Percentiles rank a stretch among this genome's conserved stretches.
phyloP scores from a whole-genome alignment of 305 asterid species.

The Fraxinus baroniana region DNA sequence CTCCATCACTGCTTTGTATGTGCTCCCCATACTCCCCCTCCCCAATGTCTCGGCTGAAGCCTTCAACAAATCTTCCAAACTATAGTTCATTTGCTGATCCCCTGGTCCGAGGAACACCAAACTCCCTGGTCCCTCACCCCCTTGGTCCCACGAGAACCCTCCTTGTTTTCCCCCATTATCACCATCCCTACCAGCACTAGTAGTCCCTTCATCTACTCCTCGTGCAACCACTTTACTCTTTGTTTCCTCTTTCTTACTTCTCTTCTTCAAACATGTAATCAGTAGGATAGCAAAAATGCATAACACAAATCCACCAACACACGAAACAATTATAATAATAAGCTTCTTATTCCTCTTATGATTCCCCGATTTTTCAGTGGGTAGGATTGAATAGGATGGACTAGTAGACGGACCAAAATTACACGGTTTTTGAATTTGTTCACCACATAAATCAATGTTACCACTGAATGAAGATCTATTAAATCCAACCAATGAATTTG shows the following conservation, averaged over 20 bases:
- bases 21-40: conserved; percentile 87
- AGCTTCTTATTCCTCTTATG: conserved; percentile 36
- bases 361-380: conserved; percentile 17
- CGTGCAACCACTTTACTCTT: conserved; percentile 39
- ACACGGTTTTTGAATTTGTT: conserved; percentile 41
- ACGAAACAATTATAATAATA: conserved; percentile 41
- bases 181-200: conserved; percentile 39
- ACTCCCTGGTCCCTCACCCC: conserved; percentile 69
- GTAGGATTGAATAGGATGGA: conserved; percentile 48
- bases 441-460: conserved; percentile 65
- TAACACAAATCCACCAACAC: conserved; percentile 49
- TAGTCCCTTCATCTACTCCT: conserved; percentile 42
- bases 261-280: conserved; percentile 35
- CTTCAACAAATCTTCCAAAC: conserved; percentile 80
- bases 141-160: conserved; percentile 81
- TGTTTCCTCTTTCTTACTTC: conserved; percentile 27
- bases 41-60: conserved; percentile 97
- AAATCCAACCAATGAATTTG: conserved; percentile 41
- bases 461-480: conserved; percentile 55
- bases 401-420: conserved; percentile 41
- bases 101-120: conserved; percentile 83
- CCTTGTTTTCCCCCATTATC: conserved; percentile 46
- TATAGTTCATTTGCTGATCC: conserved; percentile 78
- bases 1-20: conserved; percentile 94
- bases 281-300: conserved; percentile 23